A percentile compares a stretch with the other conserved stretches of the same genome.
phyloP scores from a whole-genome alignment of 441 rosid species.

The Gossypium davidsonii region DNA sequence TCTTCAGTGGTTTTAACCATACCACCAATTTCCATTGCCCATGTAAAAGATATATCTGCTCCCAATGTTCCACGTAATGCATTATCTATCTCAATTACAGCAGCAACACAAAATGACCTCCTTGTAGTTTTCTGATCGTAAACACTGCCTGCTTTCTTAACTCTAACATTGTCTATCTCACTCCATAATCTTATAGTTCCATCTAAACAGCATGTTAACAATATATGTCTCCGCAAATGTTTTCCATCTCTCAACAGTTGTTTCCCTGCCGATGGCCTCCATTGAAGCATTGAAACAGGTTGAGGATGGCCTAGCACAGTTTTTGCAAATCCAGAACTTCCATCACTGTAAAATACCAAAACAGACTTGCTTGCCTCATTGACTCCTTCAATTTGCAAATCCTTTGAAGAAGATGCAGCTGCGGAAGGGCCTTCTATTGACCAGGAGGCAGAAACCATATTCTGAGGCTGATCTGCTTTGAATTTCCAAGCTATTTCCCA shows the following conservation, averaged over 20 bases:
- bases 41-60: slow-evolving; percentile 45
- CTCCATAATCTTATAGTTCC: slow-evolving; percentile 89
- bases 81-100: slow-evolving; percentile 75
- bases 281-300: slow-evolving; percentile 69
- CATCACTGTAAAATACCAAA: slow-evolving; percentile 41
- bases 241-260: slow-evolving; percentile 30
- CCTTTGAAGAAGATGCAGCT: slow-evolving; percentile 41
- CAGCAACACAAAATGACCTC: slow-evolving; percentile 54
- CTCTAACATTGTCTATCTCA: slow-evolving; percentile 65
- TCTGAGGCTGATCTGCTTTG: slow-evolving; percentile 51
- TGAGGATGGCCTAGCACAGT: slow-evolving; percentile 62
- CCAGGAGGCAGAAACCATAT: slow-evolving; percentile 82
- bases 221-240: slow-evolving; percentile 37
- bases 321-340: slow-evolving; percentile 40
- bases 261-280: slow-evolving; percentile 62
- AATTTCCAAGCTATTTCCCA: slow-evolving; percentile 96
- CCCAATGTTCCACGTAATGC: slow-evolving; percentile 55
- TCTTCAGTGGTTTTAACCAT: slow-evolving; percentile 41
- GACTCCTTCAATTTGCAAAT: slow-evolving; percentile 30
- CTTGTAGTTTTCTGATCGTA: slow-evolving; percentile 32
- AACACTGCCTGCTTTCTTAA: slow-evolving; percentile 40
- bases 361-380: slow-evolving; percentile 43
- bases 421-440: slow-evolving; percentile 75
- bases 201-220: slow-evolving; percentile 86
- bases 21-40: slow-evolving; percentile 65